Conservation (phyloP, 371 early-diverging fungal species). For the Mortierella sp. region DNA sequence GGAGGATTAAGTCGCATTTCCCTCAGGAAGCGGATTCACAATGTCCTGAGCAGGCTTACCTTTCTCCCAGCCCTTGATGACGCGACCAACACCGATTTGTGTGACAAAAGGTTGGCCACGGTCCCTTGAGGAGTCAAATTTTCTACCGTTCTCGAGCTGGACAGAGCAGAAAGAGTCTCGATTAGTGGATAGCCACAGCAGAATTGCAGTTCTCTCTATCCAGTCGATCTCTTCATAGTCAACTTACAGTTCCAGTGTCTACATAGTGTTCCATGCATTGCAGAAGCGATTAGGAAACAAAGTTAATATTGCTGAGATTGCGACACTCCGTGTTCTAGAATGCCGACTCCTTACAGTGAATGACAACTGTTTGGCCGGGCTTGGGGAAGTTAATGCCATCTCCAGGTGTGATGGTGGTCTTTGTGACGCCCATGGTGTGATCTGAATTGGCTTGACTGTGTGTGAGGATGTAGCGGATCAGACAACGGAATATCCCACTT, state of each 20-base stretch:
- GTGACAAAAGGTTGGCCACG: slow-evolving; percentile 85
- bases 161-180: too few species aligned
- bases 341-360: slow-evolving; percentile 78
- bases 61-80: slow-evolving; percentile 92
- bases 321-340: too few species aligned
- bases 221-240: not conserved
- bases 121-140: slow-evolving; percentile 92
- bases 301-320: too few species aligned
- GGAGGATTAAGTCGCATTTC: not conserved
- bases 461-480: not conserved
- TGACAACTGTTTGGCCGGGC: slow-evolving; percentile 77
- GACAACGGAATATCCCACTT: not conserved
- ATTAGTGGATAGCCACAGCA: too few species aligned
- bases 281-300: too few species aligned
- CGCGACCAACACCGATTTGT: slow-evolving; percentile 93
- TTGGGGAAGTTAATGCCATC: slow-evolving; percentile 90
- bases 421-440: slow-evolving; percentile 40
- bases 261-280: too few species aligned
- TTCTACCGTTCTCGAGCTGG: slow-evolving; percentile 73
- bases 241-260: slow-evolving; percentile 48
- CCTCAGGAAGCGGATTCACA: not conserved
- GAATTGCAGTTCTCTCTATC: too few species aligned
- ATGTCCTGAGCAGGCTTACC: slow-evolving; percentile 6
- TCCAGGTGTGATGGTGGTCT: slow-evolving; percentile 68
- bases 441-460: not conserved